Conservation (phyloP, 805 yeast species). For the Starmerella stellata region DNA sequence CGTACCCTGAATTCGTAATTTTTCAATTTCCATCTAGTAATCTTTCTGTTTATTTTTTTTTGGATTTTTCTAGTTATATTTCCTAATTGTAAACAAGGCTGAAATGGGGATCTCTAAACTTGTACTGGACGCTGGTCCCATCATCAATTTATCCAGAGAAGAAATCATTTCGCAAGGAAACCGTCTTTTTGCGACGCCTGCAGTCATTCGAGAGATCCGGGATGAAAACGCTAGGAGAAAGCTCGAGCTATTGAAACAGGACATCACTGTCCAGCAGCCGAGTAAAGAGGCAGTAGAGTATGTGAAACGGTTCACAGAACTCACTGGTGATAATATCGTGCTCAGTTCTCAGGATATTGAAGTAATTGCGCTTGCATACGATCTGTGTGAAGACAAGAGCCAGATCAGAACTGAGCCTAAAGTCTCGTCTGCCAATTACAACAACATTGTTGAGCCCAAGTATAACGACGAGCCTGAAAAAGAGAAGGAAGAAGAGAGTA, state of each 20-base stretch:
- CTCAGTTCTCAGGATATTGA: conserved; percentile 83
- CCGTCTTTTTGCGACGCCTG: conserved; percentile 74
- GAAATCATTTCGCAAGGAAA: conserved; percentile 52
- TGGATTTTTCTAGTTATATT: too few relatives aligned
- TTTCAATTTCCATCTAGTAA: too few relatives aligned
- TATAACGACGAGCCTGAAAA: conserved; percentile 1
- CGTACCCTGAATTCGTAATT: too few relatives aligned
- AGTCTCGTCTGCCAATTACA: conserved; percentile 4
- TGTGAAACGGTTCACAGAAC: conserved; percentile 58
- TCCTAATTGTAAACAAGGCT: too few relatives aligned
- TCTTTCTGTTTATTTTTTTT: too few relatives aligned
- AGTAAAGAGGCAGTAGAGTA: conserved; percentile 39
- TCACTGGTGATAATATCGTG: conserved; percentile 83
- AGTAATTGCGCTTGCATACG: conserved; percentile 78
- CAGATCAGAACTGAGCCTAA: conserved; percentile 11
- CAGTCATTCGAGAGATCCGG: conserved; percentile 68
- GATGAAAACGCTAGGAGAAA: conserved; percentile 74
- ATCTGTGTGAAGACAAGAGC: conserved; percentile 28
- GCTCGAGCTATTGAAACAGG: conserved; percentile 62
- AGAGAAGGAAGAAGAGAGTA: conserved; percentile 1
- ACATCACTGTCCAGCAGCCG: conserved; percentile 61
- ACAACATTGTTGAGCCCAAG: conserved; percentile 5
- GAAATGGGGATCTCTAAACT: conserved; percentile 29
- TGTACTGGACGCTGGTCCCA: conserved; percentile 87
- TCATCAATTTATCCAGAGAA: conserved; percentile 68